phyloP scores from a whole-genome alignment of 2,329 filamentous ascomycete genomes.

The Orbilia javanica region DNA sequence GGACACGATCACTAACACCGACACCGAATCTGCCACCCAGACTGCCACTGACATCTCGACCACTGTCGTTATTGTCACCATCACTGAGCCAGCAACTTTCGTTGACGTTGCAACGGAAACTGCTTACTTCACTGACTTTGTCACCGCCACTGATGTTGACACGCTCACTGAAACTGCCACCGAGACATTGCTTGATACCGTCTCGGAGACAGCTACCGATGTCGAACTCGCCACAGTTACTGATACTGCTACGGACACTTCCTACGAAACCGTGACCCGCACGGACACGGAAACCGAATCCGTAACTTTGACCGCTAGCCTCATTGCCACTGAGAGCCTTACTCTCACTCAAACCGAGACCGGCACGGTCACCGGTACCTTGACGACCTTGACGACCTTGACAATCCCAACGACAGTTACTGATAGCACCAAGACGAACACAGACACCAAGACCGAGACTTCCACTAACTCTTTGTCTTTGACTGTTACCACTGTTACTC shows the following conservation, averaged over 20 bases:
- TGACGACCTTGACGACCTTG: too few species aligned
- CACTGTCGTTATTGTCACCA: neutral
- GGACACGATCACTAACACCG: constrained; percentile 11
- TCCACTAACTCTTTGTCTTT: neutral
- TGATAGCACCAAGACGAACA: constrained; percentile 35
- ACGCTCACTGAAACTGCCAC: too few species aligned
- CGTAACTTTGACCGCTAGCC: too few species aligned
- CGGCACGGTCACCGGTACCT: neutral
- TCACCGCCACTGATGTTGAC: constrained; percentile 15
- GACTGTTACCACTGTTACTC: constrained; percentile 6
- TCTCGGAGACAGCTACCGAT: too few species aligned
- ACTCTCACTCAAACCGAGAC: constrained; percentile 5
- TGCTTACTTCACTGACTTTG: neutral
- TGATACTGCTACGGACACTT: too few species aligned
- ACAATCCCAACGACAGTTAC: constrained; percentile 28
- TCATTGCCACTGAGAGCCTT: too few species aligned
- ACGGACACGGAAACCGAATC: too few species aligned
- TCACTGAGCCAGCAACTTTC: constrained; percentile 17
- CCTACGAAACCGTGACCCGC: too few species aligned
- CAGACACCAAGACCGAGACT: neutral
- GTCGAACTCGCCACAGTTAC: too few species aligned
- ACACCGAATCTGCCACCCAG: constrained; percentile 8
- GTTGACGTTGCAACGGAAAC: constrained; percentile 20
- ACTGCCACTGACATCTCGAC: constrained; percentile 25
- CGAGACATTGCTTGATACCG: too few species aligned